These are phyloP conservation scores for Panicum virgatum DNA, from an alignment of 202 grass and related monocot genomes.

Conservation along the genomic window DNA sequence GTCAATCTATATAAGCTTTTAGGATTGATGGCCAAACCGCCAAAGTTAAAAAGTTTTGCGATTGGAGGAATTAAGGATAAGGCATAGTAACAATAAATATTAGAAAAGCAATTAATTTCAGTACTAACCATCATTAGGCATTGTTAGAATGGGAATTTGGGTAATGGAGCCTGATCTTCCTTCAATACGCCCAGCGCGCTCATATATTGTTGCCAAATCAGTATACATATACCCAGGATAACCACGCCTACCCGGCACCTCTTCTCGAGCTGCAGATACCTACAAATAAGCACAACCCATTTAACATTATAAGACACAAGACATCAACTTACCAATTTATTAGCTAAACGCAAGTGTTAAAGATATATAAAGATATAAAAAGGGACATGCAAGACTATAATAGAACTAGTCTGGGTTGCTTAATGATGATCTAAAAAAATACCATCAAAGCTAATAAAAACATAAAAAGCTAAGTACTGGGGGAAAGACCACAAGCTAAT, in stretches of 20 bases:
- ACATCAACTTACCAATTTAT: conserved; percentile 2
- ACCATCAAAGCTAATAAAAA: conserved; percentile 4
- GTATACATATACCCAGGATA: conserved; percentile 99
- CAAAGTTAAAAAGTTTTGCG: background rate
- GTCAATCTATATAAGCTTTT: background rate
- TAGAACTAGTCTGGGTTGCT: background rate
- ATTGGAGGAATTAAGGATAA: background rate
- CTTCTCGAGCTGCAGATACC: conserved; percentile 98
- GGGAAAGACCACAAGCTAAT: background rate
- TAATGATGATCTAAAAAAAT: conserved; percentile 18
- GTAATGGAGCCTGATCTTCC: conserved; percentile 96
- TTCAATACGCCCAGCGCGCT: conserved; percentile 99
- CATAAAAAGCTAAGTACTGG: background rate
- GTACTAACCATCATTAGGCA: conserved; percentile 96
- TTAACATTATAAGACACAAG: background rate
- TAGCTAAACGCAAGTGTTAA: background rate
- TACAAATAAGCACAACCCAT: conserved; percentile 42
- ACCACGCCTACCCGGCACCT: conserved; percentile 98
- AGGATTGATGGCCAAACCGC: background rate
- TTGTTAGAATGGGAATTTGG: conserved; percentile 99
- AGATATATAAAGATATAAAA: too few species aligned
- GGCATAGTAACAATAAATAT: background rate
- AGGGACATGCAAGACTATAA: background rate
- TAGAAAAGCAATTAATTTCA: background rate
- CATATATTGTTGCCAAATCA: conserved; percentile 98